Conservation (phyloP, 2,329 filamentous ascomycete species). For the Aschersonia sp. region DNA sequence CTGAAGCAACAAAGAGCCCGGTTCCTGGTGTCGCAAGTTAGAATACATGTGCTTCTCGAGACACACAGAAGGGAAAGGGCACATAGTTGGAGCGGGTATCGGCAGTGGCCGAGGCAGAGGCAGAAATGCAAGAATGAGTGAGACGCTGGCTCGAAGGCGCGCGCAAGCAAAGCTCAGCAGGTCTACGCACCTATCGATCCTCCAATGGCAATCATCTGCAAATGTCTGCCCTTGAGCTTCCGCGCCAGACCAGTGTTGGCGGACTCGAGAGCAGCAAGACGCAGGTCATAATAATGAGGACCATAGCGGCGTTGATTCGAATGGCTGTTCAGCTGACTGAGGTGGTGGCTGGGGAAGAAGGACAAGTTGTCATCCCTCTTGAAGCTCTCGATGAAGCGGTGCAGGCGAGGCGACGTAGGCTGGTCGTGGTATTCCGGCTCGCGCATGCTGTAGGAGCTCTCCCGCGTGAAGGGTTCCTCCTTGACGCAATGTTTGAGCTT, state of each 20-base stretch:
- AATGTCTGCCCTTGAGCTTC: constrained; percentile 67
- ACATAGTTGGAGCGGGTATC: no score
- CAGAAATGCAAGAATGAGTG: background rate
- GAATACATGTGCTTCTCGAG: background rate
- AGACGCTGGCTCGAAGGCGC: background rate
- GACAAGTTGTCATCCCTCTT: constrained; percentile 40
- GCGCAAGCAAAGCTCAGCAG: no score
- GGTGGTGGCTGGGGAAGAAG: constrained; percentile 30
- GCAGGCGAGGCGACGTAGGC: constrained; percentile 17
- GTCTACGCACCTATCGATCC: constrained; percentile 61
- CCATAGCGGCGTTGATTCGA: constrained; percentile 11
- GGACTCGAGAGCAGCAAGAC: constrained; percentile 53
- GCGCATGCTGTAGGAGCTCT: constrained; percentile 36
- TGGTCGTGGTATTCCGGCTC: constrained; percentile 33
- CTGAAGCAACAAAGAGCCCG: constrained; percentile 78
- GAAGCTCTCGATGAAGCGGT: constrained; percentile 45
- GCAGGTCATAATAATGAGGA: constrained; percentile 39
- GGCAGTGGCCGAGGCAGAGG: background rate
- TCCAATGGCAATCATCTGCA: constrained; percentile 97
- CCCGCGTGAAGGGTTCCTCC: constrained; percentile 38
- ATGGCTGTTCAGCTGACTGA: constrained; percentile 18
- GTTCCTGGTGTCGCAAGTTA: constrained; percentile 35
- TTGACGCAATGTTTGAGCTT: constrained; percentile 20
- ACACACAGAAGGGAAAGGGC: background rate
- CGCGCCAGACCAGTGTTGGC: constrained; percentile 62